These are phyloP conservation scores for Pseudisothecium myosuroides DNA, from an alignment of 225 moss, liverwort and hornwort species.

Conservation along the genomic window DNA sequence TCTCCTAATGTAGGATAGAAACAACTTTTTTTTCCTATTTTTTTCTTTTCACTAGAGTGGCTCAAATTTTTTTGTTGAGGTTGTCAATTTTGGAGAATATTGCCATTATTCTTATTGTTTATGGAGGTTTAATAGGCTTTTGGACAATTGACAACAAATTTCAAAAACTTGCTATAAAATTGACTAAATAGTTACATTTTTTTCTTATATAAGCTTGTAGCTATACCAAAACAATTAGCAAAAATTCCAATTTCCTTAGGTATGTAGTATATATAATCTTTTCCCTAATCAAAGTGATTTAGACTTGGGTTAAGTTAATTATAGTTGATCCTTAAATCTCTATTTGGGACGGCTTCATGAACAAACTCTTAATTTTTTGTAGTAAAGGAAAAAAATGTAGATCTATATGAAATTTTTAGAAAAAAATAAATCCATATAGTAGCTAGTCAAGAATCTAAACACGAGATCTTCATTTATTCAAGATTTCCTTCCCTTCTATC, in stretches of 20 bases:
- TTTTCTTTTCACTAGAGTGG: fast-evolving
- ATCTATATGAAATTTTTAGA: not conserved
- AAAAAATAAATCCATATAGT: not conserved
- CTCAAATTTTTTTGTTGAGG: not conserved
- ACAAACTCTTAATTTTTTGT: fast-evolving
- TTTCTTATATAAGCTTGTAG: not conserved
- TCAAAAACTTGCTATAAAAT: not conserved
- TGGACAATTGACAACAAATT: fast-evolving
- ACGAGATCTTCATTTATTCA: too few species aligned
- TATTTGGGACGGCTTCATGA: fast-evolving
- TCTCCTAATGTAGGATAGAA: too few species aligned
- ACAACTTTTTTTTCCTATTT: fast-evolving
- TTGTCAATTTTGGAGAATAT: fast-evolving
- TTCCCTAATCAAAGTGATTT: fast-evolving
- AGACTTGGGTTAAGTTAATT: fast-evolving
- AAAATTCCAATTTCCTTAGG: fast-evolving
- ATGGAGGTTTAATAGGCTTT: not conserved
- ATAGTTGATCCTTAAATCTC: fast-evolving
- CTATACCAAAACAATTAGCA: not conserved
- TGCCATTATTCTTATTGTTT: not conserved
- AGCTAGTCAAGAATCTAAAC: not conserved
- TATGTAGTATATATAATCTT: not conserved
- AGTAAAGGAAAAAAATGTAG: too few species aligned
- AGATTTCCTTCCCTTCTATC: not conserved
- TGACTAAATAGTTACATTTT: too few species aligned